Percentiles rank a stretch among this genome's conserved stretches.
Conservation (phyloP, 768 basidiomycete genomes). For the Rhodotorula toruloides region DNA sequence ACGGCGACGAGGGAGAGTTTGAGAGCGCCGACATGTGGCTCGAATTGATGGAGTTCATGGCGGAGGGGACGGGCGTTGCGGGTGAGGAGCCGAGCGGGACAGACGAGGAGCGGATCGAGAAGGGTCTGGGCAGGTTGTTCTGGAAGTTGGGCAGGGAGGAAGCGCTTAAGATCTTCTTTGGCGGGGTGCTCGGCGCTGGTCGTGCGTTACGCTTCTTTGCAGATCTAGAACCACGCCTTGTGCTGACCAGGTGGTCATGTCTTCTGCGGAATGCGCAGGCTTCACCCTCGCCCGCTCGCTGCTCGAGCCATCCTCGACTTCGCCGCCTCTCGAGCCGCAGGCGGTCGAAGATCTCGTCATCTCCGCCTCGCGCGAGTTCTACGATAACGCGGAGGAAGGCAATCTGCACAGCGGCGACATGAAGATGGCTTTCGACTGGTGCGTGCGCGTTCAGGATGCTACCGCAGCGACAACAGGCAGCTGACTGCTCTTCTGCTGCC, state of each 20-base stretch:
- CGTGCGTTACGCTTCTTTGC: conserved; percentile 66
- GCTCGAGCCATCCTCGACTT: conserved; percentile 56
- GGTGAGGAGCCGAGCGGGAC: conserved; percentile 51
- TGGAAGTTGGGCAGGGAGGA: conserved; percentile 67
- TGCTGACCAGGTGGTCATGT: too few relatives aligned
- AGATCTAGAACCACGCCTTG: too few relatives aligned
- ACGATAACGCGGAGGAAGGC: conserved; percentile 86
- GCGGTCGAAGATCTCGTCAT: conserved; percentile 71
- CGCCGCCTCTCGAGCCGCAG: conserved; percentile 52
- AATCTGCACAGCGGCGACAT: conserved; percentile 91
- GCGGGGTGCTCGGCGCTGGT: conserved; percentile 76
- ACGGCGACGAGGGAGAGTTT: conserved; percentile 51
- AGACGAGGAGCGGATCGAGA: conserved; percentile 57
- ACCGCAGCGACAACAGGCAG: neutral
- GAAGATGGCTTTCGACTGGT: conserved; percentile 97
- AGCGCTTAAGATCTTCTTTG: conserved; percentile 73
- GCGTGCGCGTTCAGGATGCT: conserved; percentile 37
- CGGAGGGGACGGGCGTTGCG: conserved; percentile 56
- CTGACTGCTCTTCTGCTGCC: conserved; percentile 17
- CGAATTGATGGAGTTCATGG: conserved; percentile 82
- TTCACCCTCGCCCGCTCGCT: conserved; percentile 28
- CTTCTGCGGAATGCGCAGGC: conserved; percentile 45
- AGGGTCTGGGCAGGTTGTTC: conserved; percentile 64
- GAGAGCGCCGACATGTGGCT: conserved; percentile 73
- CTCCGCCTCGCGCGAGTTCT: conserved; percentile 76